Evolutionary conservation across 2,329 filamentous ascomycete genomes (phyloP).

Genomic region (Fusarium multiceps): DNA sequence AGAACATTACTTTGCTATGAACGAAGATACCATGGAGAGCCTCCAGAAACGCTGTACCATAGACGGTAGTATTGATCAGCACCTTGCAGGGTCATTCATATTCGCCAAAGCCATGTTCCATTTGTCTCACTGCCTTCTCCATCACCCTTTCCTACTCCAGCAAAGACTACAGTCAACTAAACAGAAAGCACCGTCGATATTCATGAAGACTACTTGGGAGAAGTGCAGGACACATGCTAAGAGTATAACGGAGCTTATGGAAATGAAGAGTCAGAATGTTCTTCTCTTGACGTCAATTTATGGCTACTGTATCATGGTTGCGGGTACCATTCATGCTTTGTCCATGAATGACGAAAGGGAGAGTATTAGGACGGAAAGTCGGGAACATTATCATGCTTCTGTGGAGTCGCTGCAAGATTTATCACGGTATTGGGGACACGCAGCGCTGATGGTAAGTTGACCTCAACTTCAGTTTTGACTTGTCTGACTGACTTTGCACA

Average conservation of each 20-base stretch:
- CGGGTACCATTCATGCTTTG: conserved; percentile 16
- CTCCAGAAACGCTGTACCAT: neutral
- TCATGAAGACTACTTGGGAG: conserved; percentile 20
- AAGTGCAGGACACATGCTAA: conserved; percentile 7
- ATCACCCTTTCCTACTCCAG: conserved; percentile 13
- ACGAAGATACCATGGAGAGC: conserved; percentile 1
- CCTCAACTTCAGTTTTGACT: accelerated
- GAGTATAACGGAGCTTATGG: neutral
- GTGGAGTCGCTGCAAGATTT: conserved; percentile 4
- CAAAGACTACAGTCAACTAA: conserved; percentile 6
- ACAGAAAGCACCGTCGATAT: conserved; percentile 8
- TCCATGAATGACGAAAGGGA: conserved; percentile 23
- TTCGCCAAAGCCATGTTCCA: conserved; percentile 26
- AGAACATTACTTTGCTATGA: conserved; percentile 12
- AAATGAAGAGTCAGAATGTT: conserved; percentile 20
- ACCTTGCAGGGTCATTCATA: conserved; percentile 10
- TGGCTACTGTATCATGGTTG: conserved; percentile 23
- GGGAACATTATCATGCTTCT: neutral
- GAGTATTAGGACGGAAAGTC: neutral
- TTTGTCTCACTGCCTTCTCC: conserved; percentile 11
- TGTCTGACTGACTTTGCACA: neutral
- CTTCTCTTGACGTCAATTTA: conserved; percentile 15
- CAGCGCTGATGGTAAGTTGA: conserved; percentile 11
- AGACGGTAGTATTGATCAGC: conserved; percentile 1
- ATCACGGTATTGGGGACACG: conserved; percentile 13